Conservation (phyloP, 2,329 filamentous ascomycete species). For the Fusarium foetens region DNA sequence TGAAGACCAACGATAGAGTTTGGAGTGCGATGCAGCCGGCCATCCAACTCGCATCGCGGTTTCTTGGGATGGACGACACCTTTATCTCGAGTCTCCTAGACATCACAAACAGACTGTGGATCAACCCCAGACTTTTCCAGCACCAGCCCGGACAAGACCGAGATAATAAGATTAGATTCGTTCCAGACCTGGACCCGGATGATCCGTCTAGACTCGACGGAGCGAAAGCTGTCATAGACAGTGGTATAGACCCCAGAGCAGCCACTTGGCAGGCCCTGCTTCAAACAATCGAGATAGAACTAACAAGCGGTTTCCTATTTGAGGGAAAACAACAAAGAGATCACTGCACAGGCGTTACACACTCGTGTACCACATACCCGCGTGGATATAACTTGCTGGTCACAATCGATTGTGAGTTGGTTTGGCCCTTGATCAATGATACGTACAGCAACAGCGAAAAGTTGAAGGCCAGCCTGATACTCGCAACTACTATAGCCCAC, state of each 20-base stretch:
- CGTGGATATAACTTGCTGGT: background rate
- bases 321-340: background rate
- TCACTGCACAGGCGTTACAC: background rate
- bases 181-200: background rate
- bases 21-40: slow-evolving; percentile 46
- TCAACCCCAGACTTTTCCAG: slow-evolving; percentile 20
- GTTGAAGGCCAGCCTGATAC: slow-evolving; percentile 33
- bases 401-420: slow-evolving; percentile 27
- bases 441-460: slow-evolving; percentile 43
- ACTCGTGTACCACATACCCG: background rate
- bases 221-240: slow-evolving; percentile 6
- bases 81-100: slow-evolving; percentile 40
- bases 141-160: background rate
- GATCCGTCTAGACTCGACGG: slow-evolving; percentile 1
- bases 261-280: slow-evolving; percentile 1
- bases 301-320: slow-evolving; percentile 27
- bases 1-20: slow-evolving; percentile 40
- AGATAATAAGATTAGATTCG: slow-evolving; percentile 13
- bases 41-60: slow-evolving; percentile 41
- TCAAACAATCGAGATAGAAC: slow-evolving; percentile 6
- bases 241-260: background rate
- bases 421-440: slow-evolving; percentile 42
- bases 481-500: slow-evolving; percentile 42
- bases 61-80: slow-evolving; percentile 33
- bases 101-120: slow-evolving; percentile 38